Conservation (phyloP, 192 early-diverging fungal species). For the Tieghemiomyces parasiticus region DNA sequence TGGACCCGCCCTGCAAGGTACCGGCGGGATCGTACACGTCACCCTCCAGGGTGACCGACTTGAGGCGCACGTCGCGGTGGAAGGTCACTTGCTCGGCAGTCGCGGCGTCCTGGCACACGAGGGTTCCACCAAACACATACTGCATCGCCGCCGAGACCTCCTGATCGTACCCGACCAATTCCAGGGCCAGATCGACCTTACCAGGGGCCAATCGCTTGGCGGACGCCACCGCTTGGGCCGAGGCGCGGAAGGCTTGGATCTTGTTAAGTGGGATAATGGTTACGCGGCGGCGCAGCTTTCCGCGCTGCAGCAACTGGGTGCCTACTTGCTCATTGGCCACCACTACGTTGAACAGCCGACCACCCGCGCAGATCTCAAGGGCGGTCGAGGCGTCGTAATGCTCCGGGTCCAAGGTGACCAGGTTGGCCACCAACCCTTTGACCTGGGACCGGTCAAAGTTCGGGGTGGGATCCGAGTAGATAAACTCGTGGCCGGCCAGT, state of each 20-base stretch:
- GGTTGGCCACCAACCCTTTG: constrained; percentile 83
- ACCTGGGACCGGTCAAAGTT: constrained; percentile 83
- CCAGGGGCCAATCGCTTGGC: constrained; percentile 33
- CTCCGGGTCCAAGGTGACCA: constrained; percentile 63
- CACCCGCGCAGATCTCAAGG: constrained; percentile 90
- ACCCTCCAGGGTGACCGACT: constrained; percentile 93
- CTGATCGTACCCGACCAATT: constrained; percentile 63
- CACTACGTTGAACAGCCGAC: constrained; percentile 89
- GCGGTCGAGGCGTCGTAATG: constrained; percentile 53
- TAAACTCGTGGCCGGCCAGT: constrained; percentile 55
- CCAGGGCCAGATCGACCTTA: constrained; percentile 76
- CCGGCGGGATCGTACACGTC: constrained; percentile 95
- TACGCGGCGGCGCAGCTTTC: constrained; percentile 56
- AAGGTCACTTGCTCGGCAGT: constrained; percentile 83
- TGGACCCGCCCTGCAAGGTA: constrained; percentile 83
- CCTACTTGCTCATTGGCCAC: constrained; percentile 77
- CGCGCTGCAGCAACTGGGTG: constrained; percentile 61
- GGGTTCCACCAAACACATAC: constrained; percentile 85
- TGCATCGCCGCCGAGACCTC: constrained; percentile 75
- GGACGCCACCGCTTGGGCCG: constrained; percentile 27
- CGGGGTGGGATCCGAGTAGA: constrained; percentile 67
- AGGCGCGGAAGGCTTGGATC: constrained; percentile 43
- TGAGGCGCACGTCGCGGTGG: constrained; percentile 59
- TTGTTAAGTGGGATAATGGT: constrained; percentile 97
- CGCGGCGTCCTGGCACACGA: constrained; percentile 75